phyloP scores from a whole-genome alignment of 805 yeast genomes.

The Yamadazyma ubonensis region DNA sequence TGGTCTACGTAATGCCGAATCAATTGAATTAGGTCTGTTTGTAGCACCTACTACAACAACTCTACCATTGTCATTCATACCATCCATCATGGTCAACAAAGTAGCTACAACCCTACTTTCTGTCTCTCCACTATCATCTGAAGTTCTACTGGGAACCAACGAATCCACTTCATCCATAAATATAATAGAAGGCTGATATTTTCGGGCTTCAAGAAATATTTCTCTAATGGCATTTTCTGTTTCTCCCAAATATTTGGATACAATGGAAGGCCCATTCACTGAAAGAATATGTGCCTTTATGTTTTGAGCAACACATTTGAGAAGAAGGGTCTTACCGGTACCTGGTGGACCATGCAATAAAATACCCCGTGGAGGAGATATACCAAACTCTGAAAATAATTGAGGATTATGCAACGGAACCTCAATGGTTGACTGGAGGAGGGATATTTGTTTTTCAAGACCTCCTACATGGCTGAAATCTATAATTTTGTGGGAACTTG shows the following conservation, averaged over 20 bases:
- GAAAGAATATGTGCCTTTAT: conserved; percentile 79
- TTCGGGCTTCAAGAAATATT: conserved; percentile 78
- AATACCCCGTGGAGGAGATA: conserved; percentile 92
- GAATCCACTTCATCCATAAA: conserved; percentile 95
- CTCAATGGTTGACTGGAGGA: conserved; percentile 65
- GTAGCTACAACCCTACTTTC: conserved; percentile 92
- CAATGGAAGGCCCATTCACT: conserved; percentile 88
- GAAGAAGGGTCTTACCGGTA: conserved; percentile 89
- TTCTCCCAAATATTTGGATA: conserved; percentile 91
- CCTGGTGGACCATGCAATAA: conserved; percentile 96
- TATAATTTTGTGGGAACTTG: conserved; percentile 42
- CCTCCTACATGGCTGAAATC: conserved; percentile 75
- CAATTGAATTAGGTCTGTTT: conserved; percentile 66
- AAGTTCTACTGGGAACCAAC: conserved; percentile 77
- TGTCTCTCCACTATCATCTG: conserved; percentile 86
- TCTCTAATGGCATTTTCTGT: conserved; percentile 84
- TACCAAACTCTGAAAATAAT: conserved; percentile 79
- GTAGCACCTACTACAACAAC: conserved; percentile 75
- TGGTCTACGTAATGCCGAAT: conserved; percentile 75
- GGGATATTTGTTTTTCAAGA: conserved; percentile 56
- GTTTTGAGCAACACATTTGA: conserved; percentile 78
- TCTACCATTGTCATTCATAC: conserved; percentile 62
- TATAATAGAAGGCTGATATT: conserved; percentile 83
- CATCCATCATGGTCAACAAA: conserved; percentile 76
- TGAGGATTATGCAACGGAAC: conserved; percentile 79